Base-by-base conservation (phyloP, 129 eudicot species). In the Rutidosis leptorrhynchoides region DNA sequence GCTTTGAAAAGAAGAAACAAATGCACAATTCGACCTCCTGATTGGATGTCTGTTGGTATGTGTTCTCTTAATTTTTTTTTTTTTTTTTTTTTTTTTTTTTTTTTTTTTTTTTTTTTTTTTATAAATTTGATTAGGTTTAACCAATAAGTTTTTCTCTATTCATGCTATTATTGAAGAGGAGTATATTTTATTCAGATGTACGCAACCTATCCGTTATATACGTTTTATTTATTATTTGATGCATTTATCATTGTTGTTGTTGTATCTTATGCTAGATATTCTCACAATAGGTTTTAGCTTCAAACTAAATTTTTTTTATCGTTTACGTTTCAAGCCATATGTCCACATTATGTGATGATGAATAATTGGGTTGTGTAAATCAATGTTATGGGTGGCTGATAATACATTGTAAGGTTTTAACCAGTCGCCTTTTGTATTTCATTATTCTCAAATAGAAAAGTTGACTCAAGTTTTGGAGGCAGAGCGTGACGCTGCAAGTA, bases 1-100 rank as follows among this genome's bases (percentile, higher is more conserved):
- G 98, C 98, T 35, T 72, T 92, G 82, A 88, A 92, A 85, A 92
- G 82, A 74, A 80, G 98, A 80, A 96, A 96, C 48, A 92, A 92
- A 62, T 88, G 98, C 84, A 82, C 87, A 5, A 85, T 92, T 68
- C 82, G 95, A 35, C 91, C 96, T 45, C 98, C 98, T 1, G 89
- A 85, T 25, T 92, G 98, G 98, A 92, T 88, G 91, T 81, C 91
- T 46, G 84, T 92, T 55, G 98, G 98, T 92, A 59, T 80, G 84
- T 8, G 20, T 11, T n/a, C n/a, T n/a, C n/a, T n/a, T n/a, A n/a
- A n/a, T n/a, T n/a, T n/a, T n/a, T n/a, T n/a, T n/a, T n/a, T n/a
- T n/a, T n/a, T n/a, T n/a, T n/a, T n/a, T n/a, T n/a, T n/a, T n/a
- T n/a, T n/a, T n/a, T n/a, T n/a, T n/a, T n/a, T n/a, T n/a, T n/a